These are phyloP conservation scores for Silene latifolia DNA, from an alignment of 148 eudicot species.

Conservation along the genomic window DNA sequence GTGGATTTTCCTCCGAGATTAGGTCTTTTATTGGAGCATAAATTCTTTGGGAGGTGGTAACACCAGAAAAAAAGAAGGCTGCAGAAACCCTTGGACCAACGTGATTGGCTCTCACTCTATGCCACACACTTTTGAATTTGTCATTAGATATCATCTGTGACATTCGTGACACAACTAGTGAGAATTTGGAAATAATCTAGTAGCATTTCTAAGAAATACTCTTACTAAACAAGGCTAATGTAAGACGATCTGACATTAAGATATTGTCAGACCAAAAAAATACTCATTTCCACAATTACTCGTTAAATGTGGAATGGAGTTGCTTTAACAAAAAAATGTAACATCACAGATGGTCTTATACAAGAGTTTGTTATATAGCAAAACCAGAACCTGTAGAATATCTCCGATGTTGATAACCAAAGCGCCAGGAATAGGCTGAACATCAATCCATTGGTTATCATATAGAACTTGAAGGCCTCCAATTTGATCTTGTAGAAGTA, in stretches of 20 bases:
- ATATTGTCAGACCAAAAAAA: not conserved
- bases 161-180: not conserved
- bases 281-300: not conserved
- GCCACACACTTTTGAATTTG: slow-evolving; percentile 35
- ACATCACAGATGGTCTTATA: not conserved
- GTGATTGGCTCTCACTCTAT: slow-evolving; percentile 32
- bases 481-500: slow-evolving; percentile 28
- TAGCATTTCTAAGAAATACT: no score
- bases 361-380: not conserved
- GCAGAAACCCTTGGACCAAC: slow-evolving; percentile 46
- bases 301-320: no score
- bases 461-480: no score
- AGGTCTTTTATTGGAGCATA: slow-evolving; percentile 44
- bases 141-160: slow-evolving; percentile 34
- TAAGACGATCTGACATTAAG: not conserved
- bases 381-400: slow-evolving; percentile 35
- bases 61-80: slow-evolving; percentile 31
- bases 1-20: slow-evolving; percentile 37
- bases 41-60: not conserved
- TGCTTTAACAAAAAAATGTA: no score
- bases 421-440: slow-evolving; percentile 30
- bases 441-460: slow-evolving; percentile 36
- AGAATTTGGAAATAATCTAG: not conserved
- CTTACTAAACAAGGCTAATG: not conserved
- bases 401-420: slow-evolving; percentile 45